These are phyloP conservation scores for Ceratopteris richardii DNA, from an alignment of 75 land plant genomes.

Conservation along the genomic window DNA sequence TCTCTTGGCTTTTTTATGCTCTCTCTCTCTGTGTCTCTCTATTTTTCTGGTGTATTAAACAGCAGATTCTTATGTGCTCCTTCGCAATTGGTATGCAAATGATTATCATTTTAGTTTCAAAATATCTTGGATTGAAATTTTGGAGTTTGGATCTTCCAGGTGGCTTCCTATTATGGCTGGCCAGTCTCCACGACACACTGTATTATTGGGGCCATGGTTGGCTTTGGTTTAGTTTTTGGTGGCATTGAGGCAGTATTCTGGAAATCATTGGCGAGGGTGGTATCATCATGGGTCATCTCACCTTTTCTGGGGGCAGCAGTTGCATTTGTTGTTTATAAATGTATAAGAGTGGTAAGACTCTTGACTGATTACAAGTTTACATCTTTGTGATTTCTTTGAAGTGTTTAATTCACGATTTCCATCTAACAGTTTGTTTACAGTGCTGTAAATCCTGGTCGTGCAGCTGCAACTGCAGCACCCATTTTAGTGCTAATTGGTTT, in stretches of 20 bases:
- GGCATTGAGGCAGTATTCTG: conserved; percentile 90
- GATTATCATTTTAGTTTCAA: too few species aligned
- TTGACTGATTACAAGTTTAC: neutral
- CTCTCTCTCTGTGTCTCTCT: too few species aligned
- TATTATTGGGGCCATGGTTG: conserved; percentile 92
- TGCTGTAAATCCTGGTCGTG: conserved; percentile 90
- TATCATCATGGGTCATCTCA: conserved; percentile 93
- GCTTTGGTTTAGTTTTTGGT: conserved; percentile 85
- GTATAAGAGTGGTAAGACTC: conserved; percentile 69
- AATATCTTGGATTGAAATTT: too few species aligned
- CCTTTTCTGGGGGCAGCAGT: conserved; percentile 73
- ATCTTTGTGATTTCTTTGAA: neutral
- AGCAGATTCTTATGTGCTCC: too few species aligned
- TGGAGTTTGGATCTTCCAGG: too few species aligned
- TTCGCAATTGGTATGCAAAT: too few species aligned
- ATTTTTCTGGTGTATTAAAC: too few species aligned
- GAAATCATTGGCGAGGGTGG: conserved; percentile 64
- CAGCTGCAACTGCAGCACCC: conserved; percentile 92
- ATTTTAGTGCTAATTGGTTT: conserved; percentile 79
- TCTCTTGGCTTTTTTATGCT: too few species aligned
- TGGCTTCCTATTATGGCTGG: conserved; percentile 93
- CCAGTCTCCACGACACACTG: conserved; percentile 99
- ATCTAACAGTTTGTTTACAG: conserved; percentile 83
- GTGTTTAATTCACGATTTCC: neutral
- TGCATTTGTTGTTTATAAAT: conserved; percentile 84